A percentile compares a stretch with the other conserved stretches of the same genome.
Conservation (phyloP, 2,329 filamentous ascomycete species). For the Orbilia quercus region DNA sequence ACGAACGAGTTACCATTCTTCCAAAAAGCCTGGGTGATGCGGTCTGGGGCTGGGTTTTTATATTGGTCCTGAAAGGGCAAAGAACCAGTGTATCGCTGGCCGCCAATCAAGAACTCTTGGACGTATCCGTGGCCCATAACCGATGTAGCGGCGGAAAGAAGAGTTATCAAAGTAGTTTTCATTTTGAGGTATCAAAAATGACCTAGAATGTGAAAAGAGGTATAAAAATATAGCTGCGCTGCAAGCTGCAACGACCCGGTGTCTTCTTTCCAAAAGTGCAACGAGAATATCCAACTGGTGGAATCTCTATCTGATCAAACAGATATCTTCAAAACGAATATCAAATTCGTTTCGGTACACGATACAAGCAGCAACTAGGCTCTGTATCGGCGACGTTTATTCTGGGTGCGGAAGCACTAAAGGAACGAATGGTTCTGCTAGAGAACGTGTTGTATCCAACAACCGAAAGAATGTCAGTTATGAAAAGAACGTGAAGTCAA, state of each 20-base stretch:
- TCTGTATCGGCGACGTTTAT: conserved; percentile 42
- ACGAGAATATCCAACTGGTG: conserved; percentile 41
- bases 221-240: conserved; percentile 50
- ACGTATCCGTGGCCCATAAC: conserved; percentile 58
- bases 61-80: conserved; percentile 58
- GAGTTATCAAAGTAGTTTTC: conserved; percentile 57
- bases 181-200: conserved; percentile 52
- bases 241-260: conserved; percentile 45
- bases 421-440: conserved; percentile 53
- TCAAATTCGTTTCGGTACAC: conserved; percentile 52
- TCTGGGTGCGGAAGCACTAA: conserved; percentile 33
- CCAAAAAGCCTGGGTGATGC: conserved; percentile 61
- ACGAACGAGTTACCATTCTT: conserved; percentile 65
- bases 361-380: conserved; percentile 54
- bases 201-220: no score
- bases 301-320: conserved; percentile 50
- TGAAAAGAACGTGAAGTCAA: conserved; percentile 17
- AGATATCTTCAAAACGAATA: conserved; percentile 54
- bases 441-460: conserved; percentile 57
- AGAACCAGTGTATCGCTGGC: conserved; percentile 56
- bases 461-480: conserved; percentile 34
- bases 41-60: conserved; percentile 56
- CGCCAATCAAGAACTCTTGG: conserved; percentile 57
- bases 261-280: conserved; percentile 7
- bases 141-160: conserved; percentile 55